Conservation (phyloP, 2,329 filamentous ascomycete genomes). For the Tolypocladium ophioglossoides region DNA sequence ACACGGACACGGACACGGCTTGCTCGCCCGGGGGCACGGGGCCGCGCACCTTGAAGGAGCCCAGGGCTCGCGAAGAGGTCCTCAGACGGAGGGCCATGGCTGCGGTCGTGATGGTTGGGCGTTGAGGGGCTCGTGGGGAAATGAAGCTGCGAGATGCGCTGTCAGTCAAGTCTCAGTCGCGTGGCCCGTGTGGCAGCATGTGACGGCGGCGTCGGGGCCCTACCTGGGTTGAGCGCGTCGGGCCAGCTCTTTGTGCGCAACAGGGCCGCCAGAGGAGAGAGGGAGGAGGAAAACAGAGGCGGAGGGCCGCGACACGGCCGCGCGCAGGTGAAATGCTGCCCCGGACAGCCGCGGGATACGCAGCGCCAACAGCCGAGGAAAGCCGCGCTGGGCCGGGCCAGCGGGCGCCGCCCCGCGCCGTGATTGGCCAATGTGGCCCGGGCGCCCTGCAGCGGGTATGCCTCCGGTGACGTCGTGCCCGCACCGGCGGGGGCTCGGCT, state of each 20-base stretch:
- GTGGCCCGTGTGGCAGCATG: background rate
- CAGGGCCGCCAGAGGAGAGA: background rate
- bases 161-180: too few species aligned
- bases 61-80: constrained; percentile 50
- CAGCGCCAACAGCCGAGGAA: constrained; percentile 19
- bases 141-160: background rate
- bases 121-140: background rate
- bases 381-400: constrained; percentile 18
- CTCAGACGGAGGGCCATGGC: constrained; percentile 56
- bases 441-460: too few species aligned
- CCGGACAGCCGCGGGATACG: background rate
- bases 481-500: background rate
- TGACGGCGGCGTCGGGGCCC: background rate
- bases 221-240: constrained; percentile 1
- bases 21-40: background rate
- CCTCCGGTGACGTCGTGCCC: background rate
- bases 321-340: background rate
- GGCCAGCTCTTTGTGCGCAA: background rate
- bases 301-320: background rate
- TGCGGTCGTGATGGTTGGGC: constrained; percentile 1
- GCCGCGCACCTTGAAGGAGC: constrained; percentile 49
- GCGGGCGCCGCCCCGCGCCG: constrained; percentile 6
- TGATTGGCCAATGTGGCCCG: constrained; percentile 17
- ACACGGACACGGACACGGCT: too few species aligned
- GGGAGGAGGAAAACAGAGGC: too few species aligned